Evolutionary conservation across 2,329 filamentous ascomycete genomes (phyloP).

Genomic region (Cercospora sp.): DNA sequence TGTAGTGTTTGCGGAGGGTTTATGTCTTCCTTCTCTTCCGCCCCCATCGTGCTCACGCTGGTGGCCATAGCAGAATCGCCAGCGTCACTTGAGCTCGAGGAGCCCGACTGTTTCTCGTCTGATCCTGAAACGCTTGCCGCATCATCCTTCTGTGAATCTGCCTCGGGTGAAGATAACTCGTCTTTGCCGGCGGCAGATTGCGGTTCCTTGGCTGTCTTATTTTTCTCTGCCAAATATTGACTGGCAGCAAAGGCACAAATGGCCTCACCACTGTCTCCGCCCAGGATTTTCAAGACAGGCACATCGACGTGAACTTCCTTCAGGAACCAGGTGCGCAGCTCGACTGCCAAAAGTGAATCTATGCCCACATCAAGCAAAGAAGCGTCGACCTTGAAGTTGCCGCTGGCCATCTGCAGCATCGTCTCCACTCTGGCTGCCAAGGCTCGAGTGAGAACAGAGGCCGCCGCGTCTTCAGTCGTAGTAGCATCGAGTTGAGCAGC

Average conservation of each 20-base stretch:
- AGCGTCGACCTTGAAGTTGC: slow-evolving; percentile 17
- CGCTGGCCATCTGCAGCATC: slow-evolving; percentile 24
- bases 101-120: not conserved
- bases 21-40: slow-evolving; percentile 4
- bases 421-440: slow-evolving; percentile 22
- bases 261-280: slow-evolving; percentile 20
- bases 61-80: slow-evolving; percentile 15
- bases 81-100: slow-evolving; percentile 14
- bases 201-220: slow-evolving; percentile 5
- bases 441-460: slow-evolving; percentile 20
- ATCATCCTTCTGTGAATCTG: not conserved
- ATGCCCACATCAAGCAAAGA: slow-evolving; percentile 39
- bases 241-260: slow-evolving; percentile 23
- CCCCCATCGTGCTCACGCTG: slow-evolving; percentile 18
- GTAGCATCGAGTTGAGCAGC: slow-evolving; percentile 18
- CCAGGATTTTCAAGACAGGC: slow-evolving; percentile 48
- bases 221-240: slow-evolving; percentile 23
- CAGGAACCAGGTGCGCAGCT: slow-evolving; percentile 52
- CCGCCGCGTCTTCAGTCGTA: slow-evolving; percentile 17
- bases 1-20: slow-evolving; percentile 11
- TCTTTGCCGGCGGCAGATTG: not conserved
- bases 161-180: not conserved
- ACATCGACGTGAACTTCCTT: slow-evolving; percentile 50
- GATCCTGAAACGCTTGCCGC: slow-evolving; percentile 4
- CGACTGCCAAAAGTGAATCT: slow-evolving; percentile 45